Percentiles rank a stretch among this genome's conserved stretches.
Conservation (phyloP, 202 grass and related monocot species). For the Hordeum pubiflorum region DNA sequence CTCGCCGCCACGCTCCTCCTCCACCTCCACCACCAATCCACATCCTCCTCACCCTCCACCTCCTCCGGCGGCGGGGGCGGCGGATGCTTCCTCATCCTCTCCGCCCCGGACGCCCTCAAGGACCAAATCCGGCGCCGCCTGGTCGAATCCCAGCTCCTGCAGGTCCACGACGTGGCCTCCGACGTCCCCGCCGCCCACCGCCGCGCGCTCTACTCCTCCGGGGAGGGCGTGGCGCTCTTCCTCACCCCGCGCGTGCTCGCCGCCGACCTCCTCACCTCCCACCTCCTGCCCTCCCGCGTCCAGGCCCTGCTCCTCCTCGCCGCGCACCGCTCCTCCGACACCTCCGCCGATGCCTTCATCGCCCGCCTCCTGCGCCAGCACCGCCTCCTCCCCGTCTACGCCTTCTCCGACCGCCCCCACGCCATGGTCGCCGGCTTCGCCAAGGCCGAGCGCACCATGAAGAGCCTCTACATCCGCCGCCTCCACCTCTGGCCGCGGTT, state of each 20-base stretch:
- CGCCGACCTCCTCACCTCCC: constrained; percentile 85
- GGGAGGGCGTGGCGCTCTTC: constrained; percentile 41
- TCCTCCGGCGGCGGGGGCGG: not conserved
- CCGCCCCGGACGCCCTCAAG: constrained; percentile 58
- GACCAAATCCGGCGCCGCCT: constrained; percentile 37
- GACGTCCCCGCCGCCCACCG: constrained; percentile 69
- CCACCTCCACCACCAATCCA: constrained; percentile 42
- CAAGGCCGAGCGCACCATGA: constrained; percentile 86
- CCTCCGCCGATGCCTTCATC: constrained; percentile 77
- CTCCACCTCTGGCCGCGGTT: constrained; percentile 97
- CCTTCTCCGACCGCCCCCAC: constrained; percentile 80
- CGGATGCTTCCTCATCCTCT: constrained; percentile 78
- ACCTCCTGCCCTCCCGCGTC: constrained; percentile 46
- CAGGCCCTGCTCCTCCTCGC: constrained; percentile 56
- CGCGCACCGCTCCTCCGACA: constrained; percentile 61
- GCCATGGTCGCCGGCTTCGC: constrained; percentile 86
- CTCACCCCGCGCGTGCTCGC: constrained; percentile 74
- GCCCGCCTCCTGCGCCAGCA: constrained; percentile 57
- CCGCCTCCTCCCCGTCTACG: constrained; percentile 52
- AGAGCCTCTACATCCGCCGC: constrained; percentile 76
- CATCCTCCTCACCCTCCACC: not conserved
- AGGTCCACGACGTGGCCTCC: constrained; percentile 45
- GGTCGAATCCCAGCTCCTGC: constrained; percentile 21
- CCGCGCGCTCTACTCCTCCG: constrained; percentile 61
- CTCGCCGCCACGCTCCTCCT: constrained; percentile 54